phyloP scores from a whole-genome alignment of 805 yeast species.

The Zygoascus flipseniorum region DNA sequence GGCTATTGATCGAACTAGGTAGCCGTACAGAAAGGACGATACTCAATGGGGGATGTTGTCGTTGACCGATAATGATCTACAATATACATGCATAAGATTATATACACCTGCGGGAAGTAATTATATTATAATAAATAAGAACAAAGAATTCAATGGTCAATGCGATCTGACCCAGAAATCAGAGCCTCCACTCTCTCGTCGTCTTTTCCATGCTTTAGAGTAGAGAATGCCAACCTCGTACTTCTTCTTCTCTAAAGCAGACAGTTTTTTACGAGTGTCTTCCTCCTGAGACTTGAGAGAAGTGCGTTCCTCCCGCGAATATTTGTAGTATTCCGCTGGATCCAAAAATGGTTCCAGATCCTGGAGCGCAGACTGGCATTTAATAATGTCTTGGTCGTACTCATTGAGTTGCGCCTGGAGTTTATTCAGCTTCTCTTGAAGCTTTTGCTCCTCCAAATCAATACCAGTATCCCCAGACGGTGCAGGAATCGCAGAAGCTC shows the following conservation, averaged over 20 bases:
- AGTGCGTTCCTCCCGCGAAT: neutral
- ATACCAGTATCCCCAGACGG: neutral
- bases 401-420: conserved; percentile 4
- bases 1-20: no score
- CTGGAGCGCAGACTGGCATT: neutral
- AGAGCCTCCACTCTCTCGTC: conserved; percentile 8
- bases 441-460: neutral
- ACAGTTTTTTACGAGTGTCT: conserved; percentile 5
- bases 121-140: neutral
- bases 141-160: neutral
- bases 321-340: conserved; percentile 2
- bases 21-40: no score
- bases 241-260: conserved; percentile 12
- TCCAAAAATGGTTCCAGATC: neutral
- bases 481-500: neutral
- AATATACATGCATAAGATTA: neutral
- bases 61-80: neutral
- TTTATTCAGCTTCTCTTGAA: conserved; percentile 3
- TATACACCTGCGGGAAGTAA: neutral
- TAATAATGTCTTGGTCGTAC: neutral
- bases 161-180: conserved; percentile 9
- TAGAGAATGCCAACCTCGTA: conserved; percentile 16
- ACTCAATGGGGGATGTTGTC: neutral
- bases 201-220: conserved; percentile 12
- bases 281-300: neutral